Percentiles rank a stretch among this genome's conserved stretches.
phyloP scores from a whole-genome alignment of 2,329 filamentous ascomycete species.

The Westerdykella aurantiaca region DNA sequence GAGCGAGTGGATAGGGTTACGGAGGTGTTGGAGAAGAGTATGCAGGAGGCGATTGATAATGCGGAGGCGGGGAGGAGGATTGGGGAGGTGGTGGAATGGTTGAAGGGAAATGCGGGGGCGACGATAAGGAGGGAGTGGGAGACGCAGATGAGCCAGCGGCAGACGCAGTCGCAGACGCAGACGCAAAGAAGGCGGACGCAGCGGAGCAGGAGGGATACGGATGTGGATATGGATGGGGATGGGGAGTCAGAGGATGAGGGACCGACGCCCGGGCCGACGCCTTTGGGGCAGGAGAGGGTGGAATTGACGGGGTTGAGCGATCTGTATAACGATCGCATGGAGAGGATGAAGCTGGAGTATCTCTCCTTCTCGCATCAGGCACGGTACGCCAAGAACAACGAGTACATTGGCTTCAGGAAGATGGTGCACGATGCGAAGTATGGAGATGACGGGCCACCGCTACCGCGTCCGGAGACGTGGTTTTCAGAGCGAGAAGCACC shows the following conservation, averaged over 20 bases:
- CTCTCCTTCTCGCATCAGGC: conserved; percentile 32
- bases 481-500: conserved; percentile 50
- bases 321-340: conserved; percentile 33
- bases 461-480: conserved; percentile 57
- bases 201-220: conserved; percentile 36
- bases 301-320: conserved; percentile 31
- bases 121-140: conserved; percentile 24
- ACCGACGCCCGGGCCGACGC: conserved; percentile 35
- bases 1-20: conserved; percentile 49
- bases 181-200: conserved; percentile 20
- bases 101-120: conserved; percentile 35
- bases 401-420: conserved; percentile 56
- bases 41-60: conserved; percentile 55
- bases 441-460: conserved; percentile 47
- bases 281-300: conserved; percentile 29
- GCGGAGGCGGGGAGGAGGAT: conserved; percentile 44
- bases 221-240: conserved; percentile 35
- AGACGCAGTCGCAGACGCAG: conserved; percentile 30
- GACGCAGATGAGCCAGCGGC: conserved; percentile 35
- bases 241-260: conserved; percentile 35
- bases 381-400: conserved; percentile 55
- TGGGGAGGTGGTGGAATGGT: conserved; percentile 39
- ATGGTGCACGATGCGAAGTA: conserved; percentile 57
- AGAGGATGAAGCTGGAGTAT: conserved; percentile 42
- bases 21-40: conserved; percentile 50